Evolutionary conservation across 495 filamentous ascomycete species (phyloP), one percentile per base, ranked within the genome.

Genomic region (Talaromyces adpressus): DNA sequence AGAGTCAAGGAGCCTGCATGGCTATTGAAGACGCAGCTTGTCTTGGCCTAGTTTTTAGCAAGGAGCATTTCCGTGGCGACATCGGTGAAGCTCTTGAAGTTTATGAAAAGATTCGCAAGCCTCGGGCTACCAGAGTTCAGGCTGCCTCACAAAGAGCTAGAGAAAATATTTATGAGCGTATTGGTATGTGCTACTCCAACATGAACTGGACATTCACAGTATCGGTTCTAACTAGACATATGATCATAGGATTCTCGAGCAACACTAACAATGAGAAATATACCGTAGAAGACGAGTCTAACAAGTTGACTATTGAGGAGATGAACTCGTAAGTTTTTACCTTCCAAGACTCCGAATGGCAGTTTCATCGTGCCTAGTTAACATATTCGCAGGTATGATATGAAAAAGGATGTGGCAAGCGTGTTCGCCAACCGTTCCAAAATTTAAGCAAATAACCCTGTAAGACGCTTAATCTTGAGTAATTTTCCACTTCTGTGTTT

Each of bases 11-110:
- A 39, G 77, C 77, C 11, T 81, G 80, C 59, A 76, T 76, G 78
- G 80, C 80, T 0, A 77, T 82, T 20, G 80, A 82, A 64, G 80
- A 82, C 62, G 80, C 79, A 0, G 80, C 77, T 0, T 77, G 75
- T 0, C 68, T 82, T 11, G 77, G 80, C 0, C 72, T 82, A 2
- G 22, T 83, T 0, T 84, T 83, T 67, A 72, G 68, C 63, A 71
- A 75, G 61, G 49, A 71, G 0, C 72, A 79, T 56, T 82, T 77
- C 65, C 60, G 66, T 6, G 77, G 73, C 2, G 73, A 84, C 63
- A 66, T 84, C 34, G 51, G 64, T 0, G 68, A 75, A 27, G 66
- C 74, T 2, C 69, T 84, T 5, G 60, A 63, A 12, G 62, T 77
- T 5, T 84, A 84, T 61, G 69, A 84, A 58, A 65, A 75, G 59